Percentiles rank a stretch among this genome's conserved stretches.
Evolutionary conservation across 768 basidiomycete species (phyloP).

Genomic region (Russula vinacea): DNA sequence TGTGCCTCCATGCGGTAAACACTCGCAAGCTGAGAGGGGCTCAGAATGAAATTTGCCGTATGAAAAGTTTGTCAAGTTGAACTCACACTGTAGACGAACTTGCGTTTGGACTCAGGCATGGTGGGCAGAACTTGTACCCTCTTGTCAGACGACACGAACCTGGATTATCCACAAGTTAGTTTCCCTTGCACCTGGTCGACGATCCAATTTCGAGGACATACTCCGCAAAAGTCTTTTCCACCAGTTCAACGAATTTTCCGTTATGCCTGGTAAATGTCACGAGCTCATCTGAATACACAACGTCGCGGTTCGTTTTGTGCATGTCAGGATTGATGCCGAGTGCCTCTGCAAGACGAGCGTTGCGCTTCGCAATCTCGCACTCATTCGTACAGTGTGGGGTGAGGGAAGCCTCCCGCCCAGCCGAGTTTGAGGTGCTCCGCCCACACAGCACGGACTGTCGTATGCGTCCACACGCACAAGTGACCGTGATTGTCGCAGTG

Average conservation of each 20-base stretch:
- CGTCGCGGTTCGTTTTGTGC: conserved; percentile 41
- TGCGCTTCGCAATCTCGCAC: conserved; percentile 81
- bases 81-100: conserved; percentile 77
- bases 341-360: conserved; percentile 85
- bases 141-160: conserved; percentile 69
- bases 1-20: conserved; percentile 81
- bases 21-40: conserved; percentile 55
- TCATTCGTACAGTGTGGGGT: conserved; percentile 75
- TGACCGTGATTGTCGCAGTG: conserved; percentile 57
- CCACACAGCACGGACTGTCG: conserved; percentile 74
- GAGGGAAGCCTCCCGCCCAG: conserved; percentile 42
- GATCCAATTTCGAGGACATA: conserved; percentile 38
- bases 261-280: conserved; percentile 58
- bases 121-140: conserved; percentile 70
- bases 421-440: conserved; percentile 46
- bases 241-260: conserved; percentile 61
- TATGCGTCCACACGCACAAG: conserved; percentile 82
- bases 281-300: conserved; percentile 62
- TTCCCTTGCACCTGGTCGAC: neutral
- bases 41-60: conserved; percentile 11
- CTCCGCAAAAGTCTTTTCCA: conserved; percentile 82
- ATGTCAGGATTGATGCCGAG: conserved; percentile 71
- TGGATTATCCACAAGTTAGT: conserved; percentile 32
- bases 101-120: conserved; percentile 75
- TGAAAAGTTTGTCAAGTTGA: conserved; percentile 5